These are phyloP conservation scores for Phellopilus nigrolimitatus DNA, from an alignment of 1,284 basidiomycete species.

Conservation along the genomic window DNA sequence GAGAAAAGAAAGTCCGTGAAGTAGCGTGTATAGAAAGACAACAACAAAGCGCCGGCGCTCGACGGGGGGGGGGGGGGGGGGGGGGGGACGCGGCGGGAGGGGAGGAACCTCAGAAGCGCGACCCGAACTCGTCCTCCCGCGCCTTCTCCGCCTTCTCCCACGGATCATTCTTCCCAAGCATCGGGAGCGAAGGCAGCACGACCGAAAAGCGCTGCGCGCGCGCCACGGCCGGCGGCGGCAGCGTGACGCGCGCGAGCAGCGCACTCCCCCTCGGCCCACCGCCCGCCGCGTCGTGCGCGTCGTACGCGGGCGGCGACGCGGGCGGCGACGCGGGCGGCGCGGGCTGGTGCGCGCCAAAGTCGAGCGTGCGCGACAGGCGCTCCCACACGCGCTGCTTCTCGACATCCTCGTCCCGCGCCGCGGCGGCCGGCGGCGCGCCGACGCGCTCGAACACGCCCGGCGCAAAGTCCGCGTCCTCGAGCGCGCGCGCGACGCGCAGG, in stretches of 20 bases:
- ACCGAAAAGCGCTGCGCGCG: slow-evolving; percentile 7
- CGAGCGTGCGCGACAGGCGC: slow-evolving; percentile 4
- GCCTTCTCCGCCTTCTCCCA: slow-evolving; percentile 3
- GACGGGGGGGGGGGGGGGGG: no score
- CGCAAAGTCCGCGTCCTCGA: slow-evolving; percentile 15
- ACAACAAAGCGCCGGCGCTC: no score
- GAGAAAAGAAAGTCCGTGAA: no score
- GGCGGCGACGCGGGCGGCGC: slow-evolving; percentile 5
- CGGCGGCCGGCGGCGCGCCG: not conserved
- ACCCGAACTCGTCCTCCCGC: not conserved
- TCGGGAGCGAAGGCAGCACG: slow-evolving; percentile 10
- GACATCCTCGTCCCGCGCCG: not conserved
- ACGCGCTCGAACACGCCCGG: slow-evolving; percentile 9
- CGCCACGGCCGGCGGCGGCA: not conserved
- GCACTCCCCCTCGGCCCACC: not conserved
- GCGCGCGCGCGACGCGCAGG: slow-evolving; percentile 5
- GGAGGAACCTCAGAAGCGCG: no score
- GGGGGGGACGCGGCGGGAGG: no score
- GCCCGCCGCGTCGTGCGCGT: not conserved
- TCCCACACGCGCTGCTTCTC: slow-evolving; percentile 1
- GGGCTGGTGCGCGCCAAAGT: slow-evolving; percentile 14
- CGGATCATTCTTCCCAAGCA: slow-evolving; percentile 6
- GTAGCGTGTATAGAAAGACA: no score
- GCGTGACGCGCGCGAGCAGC: not conserved
- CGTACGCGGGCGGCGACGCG: slow-evolving; percentile 12